Evolutionary conservation across 2,329 filamentous ascomycete genomes (phyloP), one percentile per base, ranked within the genome.

Genomic region (Zymoseptoria passerinii): DNA sequence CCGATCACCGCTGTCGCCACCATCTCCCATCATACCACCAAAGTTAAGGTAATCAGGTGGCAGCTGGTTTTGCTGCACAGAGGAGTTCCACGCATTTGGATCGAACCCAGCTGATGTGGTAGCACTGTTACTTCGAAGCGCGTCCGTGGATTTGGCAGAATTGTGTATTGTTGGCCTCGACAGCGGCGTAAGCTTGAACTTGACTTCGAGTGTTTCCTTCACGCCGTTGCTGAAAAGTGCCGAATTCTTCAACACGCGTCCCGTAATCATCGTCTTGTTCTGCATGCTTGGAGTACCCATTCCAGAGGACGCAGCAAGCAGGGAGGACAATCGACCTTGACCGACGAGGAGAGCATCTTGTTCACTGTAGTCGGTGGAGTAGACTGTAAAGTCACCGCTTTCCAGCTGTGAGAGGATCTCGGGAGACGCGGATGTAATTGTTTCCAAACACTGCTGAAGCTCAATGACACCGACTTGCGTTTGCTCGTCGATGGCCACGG

Each of bases 361-460:
- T 75, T 99, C 94, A 10, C 94, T 96, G 73, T 92, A 97, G 74
- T 99, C 94, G 77, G 90, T 90, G 28, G 92, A 91, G 75, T 99
- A 99, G 58, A 99, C 86, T n/a, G 91, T 94, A 75, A 94, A 99
- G 76, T 99, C 92, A 28, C 68, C 69, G 73, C 83, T 76, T 75
- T 87, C 80, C 60, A 87, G 71, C 78, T 87, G 79, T 70, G 84
- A 83, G 52, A 91, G 78, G 51, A 99, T 81, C 75, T 99, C 94
- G 44, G 94, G 94, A 71, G 94, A 97, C 55, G 84, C 83, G 53
- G 80, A 76, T 27, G 84, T 81, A 66, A 99, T 87, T 58, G 92
- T 89, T 72, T 92, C 86, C 51, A 96, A 83, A 74, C 94, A 97
- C 62, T 87, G 87, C 65, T 87, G 87, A 56, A 97, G 80, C 73